These are phyloP conservation scores for Umbilicaria muhlenbergii DNA, from an alignment of 495 filamentous ascomycete genomes.

Conservation along the genomic window DNA sequence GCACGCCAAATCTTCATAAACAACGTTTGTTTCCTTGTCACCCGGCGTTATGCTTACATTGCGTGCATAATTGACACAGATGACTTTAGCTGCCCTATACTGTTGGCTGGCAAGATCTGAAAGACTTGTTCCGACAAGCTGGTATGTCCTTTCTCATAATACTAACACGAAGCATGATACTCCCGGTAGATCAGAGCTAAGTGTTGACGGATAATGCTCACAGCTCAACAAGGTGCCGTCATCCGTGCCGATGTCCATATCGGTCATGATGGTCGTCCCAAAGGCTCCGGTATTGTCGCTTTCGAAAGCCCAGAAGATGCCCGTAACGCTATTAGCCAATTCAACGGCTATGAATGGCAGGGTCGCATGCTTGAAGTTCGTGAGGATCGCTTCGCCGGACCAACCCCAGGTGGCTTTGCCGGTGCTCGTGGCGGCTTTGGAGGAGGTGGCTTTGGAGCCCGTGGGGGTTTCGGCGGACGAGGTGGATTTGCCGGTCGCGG, in stretches of 20 bases:
- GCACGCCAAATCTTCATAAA: slow-evolving; percentile 90
- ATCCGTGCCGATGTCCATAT: slow-evolving; percentile 93
- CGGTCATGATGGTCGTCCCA: slow-evolving; percentile 82
- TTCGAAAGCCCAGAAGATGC: slow-evolving; percentile 92
- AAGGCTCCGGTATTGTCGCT: slow-evolving; percentile 88
- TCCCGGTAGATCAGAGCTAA: slow-evolving; percentile 14
- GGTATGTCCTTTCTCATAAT: slow-evolving; percentile 42
- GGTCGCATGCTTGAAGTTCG: slow-evolving; percentile 85
- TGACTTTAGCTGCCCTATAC: slow-evolving; percentile 77
- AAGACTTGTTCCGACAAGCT: slow-evolving; percentile 97
- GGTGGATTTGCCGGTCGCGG: slow-evolving; percentile 40
- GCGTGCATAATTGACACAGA: slow-evolving; percentile 19
- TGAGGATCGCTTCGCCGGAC: slow-evolving; percentile 82
- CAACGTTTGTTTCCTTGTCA: slow-evolving; percentile 59
- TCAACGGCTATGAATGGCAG: slow-evolving; percentile 99
- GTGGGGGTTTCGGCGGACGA: slow-evolving; percentile 15
- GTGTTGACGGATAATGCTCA: slow-evolving; percentile 26
- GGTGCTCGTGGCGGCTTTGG: slow-evolving; percentile 32
- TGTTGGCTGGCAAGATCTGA: slow-evolving; percentile 97
- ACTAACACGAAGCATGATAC: slow-evolving; percentile 6
- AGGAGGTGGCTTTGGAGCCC: not conserved
- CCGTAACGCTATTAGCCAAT: slow-evolving; percentile 86
- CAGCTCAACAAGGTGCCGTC: slow-evolving; percentile 60
- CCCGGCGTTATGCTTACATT: slow-evolving; percentile 8
- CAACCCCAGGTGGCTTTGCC: slow-evolving; percentile 32